Base-by-base conservation (phyloP, 1,284 basidiomycete genomes). In the Fomes fomentarius region DNA sequence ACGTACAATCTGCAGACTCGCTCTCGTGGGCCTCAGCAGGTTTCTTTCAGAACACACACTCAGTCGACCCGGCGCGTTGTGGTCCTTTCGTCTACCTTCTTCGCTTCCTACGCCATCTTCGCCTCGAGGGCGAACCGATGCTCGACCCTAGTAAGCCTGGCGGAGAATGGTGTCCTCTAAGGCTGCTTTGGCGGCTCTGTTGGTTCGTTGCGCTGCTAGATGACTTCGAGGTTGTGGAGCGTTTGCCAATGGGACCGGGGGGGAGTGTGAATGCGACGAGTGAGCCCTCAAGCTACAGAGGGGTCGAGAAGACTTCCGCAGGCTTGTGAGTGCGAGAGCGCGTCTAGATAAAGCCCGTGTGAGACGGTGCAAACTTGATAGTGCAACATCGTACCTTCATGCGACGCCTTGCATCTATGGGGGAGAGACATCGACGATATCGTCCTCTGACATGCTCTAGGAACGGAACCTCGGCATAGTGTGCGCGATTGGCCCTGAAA, bases 111-210 rank as follows among this genome's bases (percentile, higher is more conserved):
- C 43, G 66, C 63, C 55, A 74, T 73, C 69, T 74, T 76, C 60
- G 44, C 76, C 70, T 79, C 76, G 3, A 87, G 66, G 22, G 84
- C 88, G 68, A 96, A 96, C 15, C 91, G 81, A 12, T 85, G 81
- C 60, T 95, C 90, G 19, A 94, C 82, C 14, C 93, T 94, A 14
- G 93, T 82, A 3, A 98, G 74, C 1, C 93, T 94, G 8, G 95
- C 96, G 80, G 99, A 99, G 80, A 99, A 99, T 0, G 97, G 97
- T 1, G 95, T 96, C 57, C 92, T 84, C 73, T 98, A 95, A 3
- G 94, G 94, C 34, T 89, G 92, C 74, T 98, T 98, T 3, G 94
- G 94, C 0, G 94, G 83, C 62, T 98, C 95, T 72, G 91, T 96
- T 8, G 97, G 96, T 78, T 96, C 97, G 71, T 99, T 98, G 43